These are phyloP conservation scores for Solanum boliviense DNA, from an alignment of 257 asterid species.

Conservation along the genomic window DNA sequence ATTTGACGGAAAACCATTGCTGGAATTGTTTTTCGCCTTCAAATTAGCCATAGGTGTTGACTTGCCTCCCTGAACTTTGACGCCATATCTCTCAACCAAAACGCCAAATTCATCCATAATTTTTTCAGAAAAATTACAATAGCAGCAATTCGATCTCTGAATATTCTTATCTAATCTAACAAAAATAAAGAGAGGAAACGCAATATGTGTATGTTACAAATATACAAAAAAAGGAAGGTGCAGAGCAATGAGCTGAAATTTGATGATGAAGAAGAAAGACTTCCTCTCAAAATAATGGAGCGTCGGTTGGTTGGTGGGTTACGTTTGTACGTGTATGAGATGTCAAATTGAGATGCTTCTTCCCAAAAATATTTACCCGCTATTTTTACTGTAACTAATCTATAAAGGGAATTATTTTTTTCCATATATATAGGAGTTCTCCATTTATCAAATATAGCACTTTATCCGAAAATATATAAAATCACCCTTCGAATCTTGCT, in stretches of 20 bases:
- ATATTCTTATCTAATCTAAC: background rate
- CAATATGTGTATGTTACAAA: background rate
- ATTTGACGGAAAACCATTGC: conserved; percentile 10
- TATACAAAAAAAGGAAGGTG: background rate
- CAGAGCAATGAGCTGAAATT: background rate
- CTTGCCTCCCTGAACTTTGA: conserved; percentile 49
- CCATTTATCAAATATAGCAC: background rate
- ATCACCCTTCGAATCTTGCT: background rate
- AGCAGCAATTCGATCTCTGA: background rate
- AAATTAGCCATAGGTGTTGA: conserved; percentile 66
- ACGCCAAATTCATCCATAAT: conserved; percentile 83
- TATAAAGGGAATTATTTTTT: no score
- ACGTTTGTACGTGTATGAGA: background rate
- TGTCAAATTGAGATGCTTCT: background rate
- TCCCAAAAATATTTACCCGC: background rate
- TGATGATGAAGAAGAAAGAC: background rate
- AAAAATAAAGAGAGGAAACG: background rate
- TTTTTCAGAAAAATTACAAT: background rate
- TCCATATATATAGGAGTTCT: background rate
- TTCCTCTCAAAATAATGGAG: background rate
- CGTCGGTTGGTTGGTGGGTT: background rate
- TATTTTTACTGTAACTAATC: background rate
- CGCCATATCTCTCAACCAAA: conserved; percentile 72
- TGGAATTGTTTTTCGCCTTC: conserved; percentile 27
- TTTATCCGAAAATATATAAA: no score